Base-by-base conservation (phyloP, 208 protist genomes). In the Trypanosomatidae sp. region DNA sequence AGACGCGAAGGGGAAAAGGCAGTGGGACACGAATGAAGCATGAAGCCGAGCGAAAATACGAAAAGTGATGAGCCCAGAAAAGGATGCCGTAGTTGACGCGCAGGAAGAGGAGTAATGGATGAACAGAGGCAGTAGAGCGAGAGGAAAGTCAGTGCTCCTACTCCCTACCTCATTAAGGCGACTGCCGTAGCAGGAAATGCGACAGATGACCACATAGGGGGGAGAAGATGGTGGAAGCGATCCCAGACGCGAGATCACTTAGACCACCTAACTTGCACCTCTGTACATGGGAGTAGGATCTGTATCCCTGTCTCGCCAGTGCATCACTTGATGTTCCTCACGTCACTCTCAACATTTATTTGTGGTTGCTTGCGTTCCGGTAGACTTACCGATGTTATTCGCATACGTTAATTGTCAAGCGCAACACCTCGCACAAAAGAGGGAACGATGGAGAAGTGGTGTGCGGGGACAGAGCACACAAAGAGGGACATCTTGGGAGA, bases 381-480 rank as follows among this genome's bases (percentile, higher is more conserved):
- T 28, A 28, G 22, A 22, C 36, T 47, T 65, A 65, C 41, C 22
- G 8, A 65, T 46, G 36, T 65, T 65, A 65, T 47, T 46, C 60
- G 60, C 15, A 52, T 25, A 69, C 22, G 5, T 69, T 64, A 33
- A 65, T 7, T 50, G 59, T 55, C 36, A 64, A 74, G 46, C 33
- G 52, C 52, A 55, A 55, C 25, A 41, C 5, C 44, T 36, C 13
- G 19, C 46, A 36, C 43, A 2, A n/a, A 41, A 49, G 17, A 55
- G 9, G 3, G 25, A 15, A 6, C 7, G 56, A 52, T 6, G 19
- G 53, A 17, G 9, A 10, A 22, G 41, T 25, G 41, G 9, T 46
- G 36, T 25, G 60, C 39, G 3, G 30, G 5, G 28, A 43, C 9
- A 28, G 15, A 25, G 9, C 10, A 8, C 8, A 25, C 9, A 56